These are phyloP conservation scores for Phanerochaete sordida DNA, from an alignment of 768 basidiomycete species.

Conservation along the genomic window DNA sequence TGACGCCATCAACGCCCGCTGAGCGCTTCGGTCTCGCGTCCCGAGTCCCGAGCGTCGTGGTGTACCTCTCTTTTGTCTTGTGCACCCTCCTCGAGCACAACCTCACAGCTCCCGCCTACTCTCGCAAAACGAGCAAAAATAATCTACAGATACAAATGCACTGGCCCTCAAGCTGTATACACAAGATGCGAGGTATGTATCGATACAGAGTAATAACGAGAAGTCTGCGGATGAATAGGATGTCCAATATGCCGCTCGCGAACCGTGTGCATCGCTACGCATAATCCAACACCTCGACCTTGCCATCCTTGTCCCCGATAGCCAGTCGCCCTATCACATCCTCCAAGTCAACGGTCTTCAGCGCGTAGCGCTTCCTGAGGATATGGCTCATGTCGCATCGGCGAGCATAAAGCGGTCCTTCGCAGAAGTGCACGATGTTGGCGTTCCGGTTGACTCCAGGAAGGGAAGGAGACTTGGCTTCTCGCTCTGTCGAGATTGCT, in stretches of 20 bases:
- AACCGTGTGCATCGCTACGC: no score
- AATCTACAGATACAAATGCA: no score
- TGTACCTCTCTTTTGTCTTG: no score
- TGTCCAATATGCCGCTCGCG: background rate
- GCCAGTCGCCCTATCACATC: conserved; percentile 33
- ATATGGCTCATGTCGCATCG: conserved; percentile 31
- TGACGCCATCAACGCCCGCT: background rate
- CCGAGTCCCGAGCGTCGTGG: no score
- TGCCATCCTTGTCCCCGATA: conserved; percentile 30
- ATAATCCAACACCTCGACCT: conserved; percentile 30
- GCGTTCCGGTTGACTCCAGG: background rate
- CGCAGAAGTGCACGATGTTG: conserved; percentile 21
- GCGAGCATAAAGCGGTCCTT: conserved; percentile 25
- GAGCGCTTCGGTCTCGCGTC: no score
- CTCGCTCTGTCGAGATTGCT: background rate
- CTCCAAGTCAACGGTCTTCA: conserved; percentile 27
- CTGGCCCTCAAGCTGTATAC: no score
- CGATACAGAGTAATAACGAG: background rate
- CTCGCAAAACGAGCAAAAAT: no score
- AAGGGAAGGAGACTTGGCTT: background rate
- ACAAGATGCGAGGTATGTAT: background rate
- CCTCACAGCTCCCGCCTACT: no score
- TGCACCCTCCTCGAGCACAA: no score
- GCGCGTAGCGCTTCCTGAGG: conserved; percentile 25
- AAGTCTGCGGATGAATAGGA: background rate